Evolutionary conservation across 139 green algal species (phyloP).

Genomic region (Coelastrella sp.): DNA sequence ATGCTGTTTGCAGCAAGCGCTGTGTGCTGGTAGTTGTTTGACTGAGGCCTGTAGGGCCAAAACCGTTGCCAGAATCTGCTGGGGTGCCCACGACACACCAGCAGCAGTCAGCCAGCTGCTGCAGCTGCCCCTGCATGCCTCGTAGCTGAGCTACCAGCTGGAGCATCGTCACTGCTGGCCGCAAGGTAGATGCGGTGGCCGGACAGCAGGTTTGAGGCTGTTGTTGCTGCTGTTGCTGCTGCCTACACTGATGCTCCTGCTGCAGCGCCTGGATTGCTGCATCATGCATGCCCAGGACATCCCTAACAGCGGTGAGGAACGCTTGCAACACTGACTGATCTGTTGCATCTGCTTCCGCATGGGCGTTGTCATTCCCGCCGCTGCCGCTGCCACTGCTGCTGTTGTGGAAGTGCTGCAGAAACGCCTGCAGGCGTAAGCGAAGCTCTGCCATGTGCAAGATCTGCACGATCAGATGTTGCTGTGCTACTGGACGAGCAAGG

Average conservation of each 20-base stretch:
- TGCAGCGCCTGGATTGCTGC: slow-evolving; percentile 13
- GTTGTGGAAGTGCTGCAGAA: slow-evolving; percentile 36
- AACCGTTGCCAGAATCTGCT: background rate
- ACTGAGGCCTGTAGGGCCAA: background rate
- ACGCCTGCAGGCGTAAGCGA: slow-evolving; percentile 13
- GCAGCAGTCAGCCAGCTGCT: slow-evolving; percentile 29
- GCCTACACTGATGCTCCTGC: background rate
- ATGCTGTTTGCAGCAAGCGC: too few relatives aligned
- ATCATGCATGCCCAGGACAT: slow-evolving; percentile 20
- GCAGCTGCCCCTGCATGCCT: background rate
- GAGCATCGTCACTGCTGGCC: slow-evolving; percentile 25
- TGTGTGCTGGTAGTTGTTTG: background rate
- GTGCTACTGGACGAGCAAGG: background rate
- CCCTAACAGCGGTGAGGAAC: slow-evolving; percentile 1
- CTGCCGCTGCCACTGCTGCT: slow-evolving; percentile 18
- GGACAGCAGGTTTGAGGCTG: background rate
- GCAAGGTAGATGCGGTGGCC: background rate
- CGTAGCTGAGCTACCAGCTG: slow-evolving; percentile 5
- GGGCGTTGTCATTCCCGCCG: too few relatives aligned
- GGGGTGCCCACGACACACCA: background rate
- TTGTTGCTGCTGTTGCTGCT: background rate
- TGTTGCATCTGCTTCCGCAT: too few relatives aligned
- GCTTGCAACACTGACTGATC: background rate
- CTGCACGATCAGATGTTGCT: slow-evolving; percentile 2
- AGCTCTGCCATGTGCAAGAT: slow-evolving; percentile 34